Evolutionary conservation across 805 yeast species (phyloP).

Genomic region (Candida multigemmis): DNA sequence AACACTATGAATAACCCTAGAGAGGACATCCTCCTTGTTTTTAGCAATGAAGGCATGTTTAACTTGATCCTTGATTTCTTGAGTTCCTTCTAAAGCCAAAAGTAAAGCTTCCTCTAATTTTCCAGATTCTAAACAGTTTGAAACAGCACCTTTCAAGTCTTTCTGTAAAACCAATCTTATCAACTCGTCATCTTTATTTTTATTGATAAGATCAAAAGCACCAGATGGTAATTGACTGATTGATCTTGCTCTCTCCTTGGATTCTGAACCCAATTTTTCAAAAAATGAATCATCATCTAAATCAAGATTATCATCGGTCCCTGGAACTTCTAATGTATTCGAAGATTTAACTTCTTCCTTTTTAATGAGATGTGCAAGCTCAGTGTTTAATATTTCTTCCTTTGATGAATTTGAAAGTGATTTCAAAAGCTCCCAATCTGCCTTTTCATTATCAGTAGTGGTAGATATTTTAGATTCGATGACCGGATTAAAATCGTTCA

Average conservation of each 20-base stretch:
- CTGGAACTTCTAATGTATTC: slow-evolving; percentile 3
- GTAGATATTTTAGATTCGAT: slow-evolving; percentile 44
- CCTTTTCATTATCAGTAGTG: slow-evolving; percentile 23
- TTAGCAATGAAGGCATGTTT: slow-evolving; percentile 62
- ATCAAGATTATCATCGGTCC: slow-evolving; percentile 3
- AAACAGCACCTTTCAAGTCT: slow-evolving; percentile 58
- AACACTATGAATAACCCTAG: slow-evolving; percentile 67
- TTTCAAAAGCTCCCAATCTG: slow-evolving; percentile 61
- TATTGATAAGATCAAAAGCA: slow-evolving; percentile 32
- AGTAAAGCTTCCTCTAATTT: slow-evolving; percentile 72
- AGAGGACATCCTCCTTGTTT: slow-evolving; percentile 43
- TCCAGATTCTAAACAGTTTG: slow-evolving; percentile 52
- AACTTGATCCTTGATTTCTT: slow-evolving; percentile 54
- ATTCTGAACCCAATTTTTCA: slow-evolving; percentile 22
- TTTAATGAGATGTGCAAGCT: too few species aligned
- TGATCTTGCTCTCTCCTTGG: slow-evolving; percentile 3
- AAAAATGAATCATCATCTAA: slow-evolving; percentile 23
- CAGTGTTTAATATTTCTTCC: too few species aligned
- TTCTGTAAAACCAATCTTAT: slow-evolving; percentile 45
- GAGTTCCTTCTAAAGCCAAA: slow-evolving; percentile 62
- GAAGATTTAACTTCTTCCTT: slow-evolving; percentile 1
- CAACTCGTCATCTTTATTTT: slow-evolving; percentile 27
- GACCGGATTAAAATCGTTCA: slow-evolving; percentile 43
- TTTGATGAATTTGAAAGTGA: slow-evolving; percentile 25
- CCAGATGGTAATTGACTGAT: slow-evolving; percentile 39